phyloP scores from a whole-genome alignment of 345 rosid genomes.

The Sisymbrium irio region DNA sequence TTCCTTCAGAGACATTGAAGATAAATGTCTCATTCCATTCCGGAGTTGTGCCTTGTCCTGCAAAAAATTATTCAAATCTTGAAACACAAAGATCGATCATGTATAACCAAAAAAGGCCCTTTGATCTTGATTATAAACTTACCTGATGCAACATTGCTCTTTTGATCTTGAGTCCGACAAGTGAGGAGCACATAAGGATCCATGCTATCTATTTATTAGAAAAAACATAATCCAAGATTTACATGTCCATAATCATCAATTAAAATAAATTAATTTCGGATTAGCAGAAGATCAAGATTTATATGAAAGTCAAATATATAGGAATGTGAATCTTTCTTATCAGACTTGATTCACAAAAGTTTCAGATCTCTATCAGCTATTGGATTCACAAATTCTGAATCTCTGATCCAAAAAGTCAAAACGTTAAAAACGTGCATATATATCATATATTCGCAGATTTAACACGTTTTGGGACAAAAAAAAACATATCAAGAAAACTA shows the following conservation, averaged over 20 bases:
- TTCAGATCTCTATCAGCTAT: not conserved
- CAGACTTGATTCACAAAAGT: not conserved
- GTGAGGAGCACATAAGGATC: slow-evolving; percentile 67
- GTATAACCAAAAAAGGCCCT: not conserved
- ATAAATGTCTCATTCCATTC: slow-evolving; percentile 84
- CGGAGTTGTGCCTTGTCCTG: slow-evolving; percentile 63
- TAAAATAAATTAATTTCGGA: not conserved
- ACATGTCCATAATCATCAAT: slow-evolving; percentile 3
- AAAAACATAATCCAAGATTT: not conserved
- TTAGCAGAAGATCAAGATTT: not conserved
- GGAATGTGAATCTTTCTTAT: slow-evolving; percentile 3
- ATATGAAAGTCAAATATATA: not conserved
- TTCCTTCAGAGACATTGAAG: slow-evolving; percentile 55
- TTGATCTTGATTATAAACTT: slow-evolving; percentile 13
- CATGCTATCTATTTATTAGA: slow-evolving; percentile 46
- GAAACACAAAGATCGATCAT: not conserved
- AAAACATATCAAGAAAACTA: slow-evolving; percentile 7
- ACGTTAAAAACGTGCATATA: not conserved
- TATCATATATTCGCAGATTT: slow-evolving; percentile 1
- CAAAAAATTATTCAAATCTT: slow-evolving; percentile 4
- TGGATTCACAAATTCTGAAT: not conserved
- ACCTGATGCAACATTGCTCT: slow-evolving; percentile 75
- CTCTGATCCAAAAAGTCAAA: slow-evolving; percentile 15
- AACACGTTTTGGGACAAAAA: not conserved
- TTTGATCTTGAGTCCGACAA: slow-evolving; percentile 72